phyloP scores from a whole-genome alignment of 176 grass and related monocot species.

The Ensete ventricosum region DNA sequence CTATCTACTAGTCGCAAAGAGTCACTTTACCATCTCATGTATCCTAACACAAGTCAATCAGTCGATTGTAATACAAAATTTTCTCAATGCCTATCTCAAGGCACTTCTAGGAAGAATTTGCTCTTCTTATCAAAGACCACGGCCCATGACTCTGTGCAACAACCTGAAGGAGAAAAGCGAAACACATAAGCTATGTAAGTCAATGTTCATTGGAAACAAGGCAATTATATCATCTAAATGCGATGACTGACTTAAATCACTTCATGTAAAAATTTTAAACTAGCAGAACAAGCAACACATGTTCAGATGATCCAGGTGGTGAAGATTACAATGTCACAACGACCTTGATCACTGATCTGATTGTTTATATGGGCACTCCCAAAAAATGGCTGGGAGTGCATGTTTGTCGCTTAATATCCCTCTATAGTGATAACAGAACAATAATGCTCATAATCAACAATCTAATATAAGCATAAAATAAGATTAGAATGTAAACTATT shows the following conservation, averaged over 20 bases:
- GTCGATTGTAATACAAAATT: not conserved
- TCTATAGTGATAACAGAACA: not conserved
- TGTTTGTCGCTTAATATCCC: slow-evolving; percentile 3
- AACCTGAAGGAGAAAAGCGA: not conserved
- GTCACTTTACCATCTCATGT: slow-evolving; percentile 4
- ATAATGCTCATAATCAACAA: not conserved
- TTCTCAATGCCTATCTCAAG: not conserved
- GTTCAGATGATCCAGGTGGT: not conserved
- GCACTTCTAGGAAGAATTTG: not conserved
- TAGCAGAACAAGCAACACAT: not conserved
- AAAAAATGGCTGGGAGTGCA: slow-evolving; percentile 13
- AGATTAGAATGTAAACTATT: not conserved
- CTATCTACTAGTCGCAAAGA: not conserved
- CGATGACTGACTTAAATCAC: not conserved
- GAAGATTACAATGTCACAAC: not conserved
- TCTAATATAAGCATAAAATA: not conserved
- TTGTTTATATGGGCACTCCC: slow-evolving; percentile 10
- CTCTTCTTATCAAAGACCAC: not conserved
- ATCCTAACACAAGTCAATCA: not conserved
- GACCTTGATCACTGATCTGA: not conserved
- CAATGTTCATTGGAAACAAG: not conserved
- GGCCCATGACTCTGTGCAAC: not conserved
- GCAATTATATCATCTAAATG: not conserved
- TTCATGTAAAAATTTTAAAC: not conserved
- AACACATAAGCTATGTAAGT: not conserved